A percentile compares a stretch with the other conserved stretches of the same genome.
Conservation (phyloP, 2,329 filamentous ascomycete genomes). For the Beauveria brongniartii region DNA sequence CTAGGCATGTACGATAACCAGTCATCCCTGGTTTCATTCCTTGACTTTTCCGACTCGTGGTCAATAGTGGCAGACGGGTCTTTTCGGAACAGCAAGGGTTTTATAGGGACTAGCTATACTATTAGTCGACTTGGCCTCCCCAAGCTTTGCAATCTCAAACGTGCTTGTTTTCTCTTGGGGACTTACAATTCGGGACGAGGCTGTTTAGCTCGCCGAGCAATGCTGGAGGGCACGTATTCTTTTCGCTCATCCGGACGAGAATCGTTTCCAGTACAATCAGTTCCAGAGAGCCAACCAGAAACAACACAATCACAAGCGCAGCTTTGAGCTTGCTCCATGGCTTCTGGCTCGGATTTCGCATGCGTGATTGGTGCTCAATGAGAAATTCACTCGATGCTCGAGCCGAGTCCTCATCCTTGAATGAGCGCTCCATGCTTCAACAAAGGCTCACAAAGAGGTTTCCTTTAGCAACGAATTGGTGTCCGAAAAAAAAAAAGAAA, state of each 20-base stretch:
- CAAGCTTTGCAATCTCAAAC: neutral
- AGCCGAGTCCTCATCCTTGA: neutral
- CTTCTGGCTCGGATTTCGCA: neutral
- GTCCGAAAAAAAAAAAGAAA: too few species aligned
- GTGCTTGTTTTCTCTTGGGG: too few species aligned
- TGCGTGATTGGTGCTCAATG: neutral
- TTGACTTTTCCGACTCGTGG: neutral
- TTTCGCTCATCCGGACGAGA: neutral
- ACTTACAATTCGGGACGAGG: neutral
- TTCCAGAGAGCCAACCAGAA: neutral
- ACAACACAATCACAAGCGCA: neutral
- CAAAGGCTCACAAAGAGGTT: neutral
- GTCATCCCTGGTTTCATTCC: neutral
- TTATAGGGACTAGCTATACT: neutral
- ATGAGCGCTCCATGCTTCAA: neutral
- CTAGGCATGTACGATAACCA: neutral
- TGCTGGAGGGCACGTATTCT: neutral
- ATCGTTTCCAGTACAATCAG: neutral
- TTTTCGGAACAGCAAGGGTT: neutral
- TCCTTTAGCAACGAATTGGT: too few species aligned
- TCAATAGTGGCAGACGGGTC: neutral
- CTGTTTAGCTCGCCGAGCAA: neutral
- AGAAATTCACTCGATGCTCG: neutral
- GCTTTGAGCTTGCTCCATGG: neutral
- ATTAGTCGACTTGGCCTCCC: too few species aligned